Evolutionary conservation across 305 asterid genomes (phyloP).

Genomic region (Fraxinus sp.): DNA sequence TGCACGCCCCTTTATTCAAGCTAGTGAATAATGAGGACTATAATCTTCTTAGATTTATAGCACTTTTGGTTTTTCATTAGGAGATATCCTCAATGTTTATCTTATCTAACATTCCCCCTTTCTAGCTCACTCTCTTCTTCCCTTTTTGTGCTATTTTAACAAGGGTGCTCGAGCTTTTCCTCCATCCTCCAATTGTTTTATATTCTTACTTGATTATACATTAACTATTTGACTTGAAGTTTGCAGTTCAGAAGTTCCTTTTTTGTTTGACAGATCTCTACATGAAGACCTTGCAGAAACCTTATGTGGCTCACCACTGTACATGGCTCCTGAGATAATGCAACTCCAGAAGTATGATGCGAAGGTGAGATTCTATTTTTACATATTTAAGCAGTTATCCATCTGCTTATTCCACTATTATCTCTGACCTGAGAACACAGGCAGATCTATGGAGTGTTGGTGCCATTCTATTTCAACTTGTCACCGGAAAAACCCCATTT

Average conservation of each 20-base stretch:
- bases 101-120: background rate
- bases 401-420: slow-evolving; percentile 22
- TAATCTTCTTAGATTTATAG: background rate
- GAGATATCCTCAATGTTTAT: background rate
- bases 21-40: background rate
- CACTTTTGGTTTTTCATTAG: background rate
- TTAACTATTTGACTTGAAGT: slow-evolving; percentile 14
- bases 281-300: slow-evolving; percentile 90
- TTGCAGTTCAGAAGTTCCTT: slow-evolving; percentile 15
- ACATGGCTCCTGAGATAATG: slow-evolving; percentile 99
- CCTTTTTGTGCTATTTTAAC: background rate
- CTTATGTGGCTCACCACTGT: slow-evolving; percentile 94
- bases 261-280: slow-evolving; percentile 64
- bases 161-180: background rate
- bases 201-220: background rate
- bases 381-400: slow-evolving; percentile 19
- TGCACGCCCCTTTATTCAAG: background rate
- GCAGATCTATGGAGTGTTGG: slow-evolving; percentile 99
- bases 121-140: background rate
- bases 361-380: slow-evolving; percentile 57
- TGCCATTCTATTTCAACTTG: slow-evolving; percentile 89
- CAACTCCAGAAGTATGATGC: slow-evolving; percentile 90
- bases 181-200: background rate
- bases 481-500: slow-evolving; percentile 84
- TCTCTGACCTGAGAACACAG: slow-evolving; percentile 49